Base-by-base conservation (phyloP, 2,329 filamentous ascomycete species). In the Neophaeococcomyces aloes region DNA sequence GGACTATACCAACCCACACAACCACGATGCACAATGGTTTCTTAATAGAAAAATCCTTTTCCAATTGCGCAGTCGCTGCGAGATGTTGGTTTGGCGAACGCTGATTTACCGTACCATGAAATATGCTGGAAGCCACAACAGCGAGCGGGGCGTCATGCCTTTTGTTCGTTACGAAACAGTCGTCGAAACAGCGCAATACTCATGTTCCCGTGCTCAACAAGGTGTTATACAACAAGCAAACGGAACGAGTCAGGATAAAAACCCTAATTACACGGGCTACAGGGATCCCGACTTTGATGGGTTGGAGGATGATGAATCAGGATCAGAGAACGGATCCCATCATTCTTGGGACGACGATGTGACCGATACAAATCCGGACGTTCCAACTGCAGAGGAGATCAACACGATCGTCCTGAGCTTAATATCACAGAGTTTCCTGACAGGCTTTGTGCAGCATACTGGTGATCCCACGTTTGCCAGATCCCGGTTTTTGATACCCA, bases 21-120 rank as follows among this genome's bases (percentile, higher is more conserved):
- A 19, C 18, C 19, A n/a, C 14, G 70, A 81, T 53, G 76, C 80
- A 42, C 63, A 73, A 36, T 95, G 85, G 81, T 81, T 94, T 46
- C 76, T 86, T 21, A 72, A 75, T 30, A 83, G 80, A 58, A 81
- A 84, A 1, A 72, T 94, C 19, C 74, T 93, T 17, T 71, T 94
- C 4, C 78, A 82, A 11, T 69, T 95, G 8, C 74, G 78, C 2
- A 84, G 85, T 56, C 77, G 86, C 41, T 81, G 88, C 46, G 83
- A 91, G 44, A 78, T 86, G 1, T 69, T 93, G 2, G 76, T 94
- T 10, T 94, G 86, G 86, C 79, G 89, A 11, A 83, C 83, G 1
- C 72, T 96, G 5, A 76, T 83, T 14, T 77, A 33, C 19, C 17
- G 29, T 14, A 6, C 39, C 3, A 42, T 35, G 39, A 25, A 32